A percentile compares a stretch with the other conserved stretches of the same genome.
These are phyloP conservation scores for Candida verbasci DNA, from an alignment of 805 yeast species.

Conservation along the genomic window DNA sequence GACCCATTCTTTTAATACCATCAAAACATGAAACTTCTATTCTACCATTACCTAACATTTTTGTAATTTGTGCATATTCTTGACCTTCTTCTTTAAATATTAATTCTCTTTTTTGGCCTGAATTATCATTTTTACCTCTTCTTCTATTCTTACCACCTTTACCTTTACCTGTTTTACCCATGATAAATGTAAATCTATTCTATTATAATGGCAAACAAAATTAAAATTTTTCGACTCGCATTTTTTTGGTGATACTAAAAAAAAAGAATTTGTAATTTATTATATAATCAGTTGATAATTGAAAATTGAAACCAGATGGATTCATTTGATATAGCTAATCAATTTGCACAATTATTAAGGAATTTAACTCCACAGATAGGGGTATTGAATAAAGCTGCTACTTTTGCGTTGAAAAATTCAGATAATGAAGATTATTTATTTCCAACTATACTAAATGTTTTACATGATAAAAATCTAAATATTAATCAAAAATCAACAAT, in stretches of 20 bases:
- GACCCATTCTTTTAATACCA: slow-evolving; percentile 90
- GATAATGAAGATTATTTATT: slow-evolving; percentile 67
- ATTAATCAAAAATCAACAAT: slow-evolving; percentile 62
- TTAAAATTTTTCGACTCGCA: no score
- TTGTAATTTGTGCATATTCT: slow-evolving; percentile 97
- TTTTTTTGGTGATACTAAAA: no score
- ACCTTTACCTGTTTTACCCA: slow-evolving; percentile 76
- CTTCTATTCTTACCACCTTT: slow-evolving; percentile 93
- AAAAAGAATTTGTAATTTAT: neutral
- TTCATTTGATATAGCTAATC: slow-evolving; percentile 80
- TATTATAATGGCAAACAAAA: no score
- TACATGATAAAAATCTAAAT: slow-evolving; percentile 44
- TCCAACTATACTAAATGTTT: slow-evolving; percentile 59
- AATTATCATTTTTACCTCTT: slow-evolving; percentile 96
- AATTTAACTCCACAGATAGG: slow-evolving; percentile 60
- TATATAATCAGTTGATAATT: no score
- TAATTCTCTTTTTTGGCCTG: slow-evolving; percentile 90
- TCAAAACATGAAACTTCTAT: slow-evolving; percentile 94
- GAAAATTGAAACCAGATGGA: no score
- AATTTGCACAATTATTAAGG: slow-evolving; percentile 64
- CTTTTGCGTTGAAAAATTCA: slow-evolving; percentile 51
- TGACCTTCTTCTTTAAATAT: slow-evolving; percentile 92
- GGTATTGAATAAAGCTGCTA: slow-evolving; percentile 47
- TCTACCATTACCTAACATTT: slow-evolving; percentile 98
- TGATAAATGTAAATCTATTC: no score